phyloP scores from a whole-genome alignment of 768 basidiomycete species.

The Terana coerulea region DNA sequence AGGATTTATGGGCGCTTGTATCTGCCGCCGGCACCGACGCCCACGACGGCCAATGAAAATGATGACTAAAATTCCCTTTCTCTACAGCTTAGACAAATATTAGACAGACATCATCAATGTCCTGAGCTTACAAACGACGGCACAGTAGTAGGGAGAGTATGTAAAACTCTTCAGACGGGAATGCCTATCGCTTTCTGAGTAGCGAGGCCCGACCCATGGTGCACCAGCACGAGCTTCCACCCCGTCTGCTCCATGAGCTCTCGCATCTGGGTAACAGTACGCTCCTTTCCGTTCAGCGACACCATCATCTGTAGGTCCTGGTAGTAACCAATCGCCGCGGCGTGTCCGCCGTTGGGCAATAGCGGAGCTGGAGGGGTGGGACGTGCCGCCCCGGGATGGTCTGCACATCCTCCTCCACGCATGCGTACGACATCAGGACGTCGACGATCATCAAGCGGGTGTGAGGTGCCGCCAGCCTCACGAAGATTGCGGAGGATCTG shows the following conservation, averaged over 20 bases:
- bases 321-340: not conserved
- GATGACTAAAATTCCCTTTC: no score
- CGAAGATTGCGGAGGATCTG: conserved; percentile 24
- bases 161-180: not conserved
- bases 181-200: not conserved
- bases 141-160: no score
- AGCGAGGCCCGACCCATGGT: not conserved
- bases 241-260: not conserved
- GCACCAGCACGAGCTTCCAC: not conserved
- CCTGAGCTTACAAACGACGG: no score
- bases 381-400: conserved; percentile 11
- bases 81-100: no score
- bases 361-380: not conserved
- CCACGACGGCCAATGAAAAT: no score
- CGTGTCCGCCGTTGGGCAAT: conserved; percentile 1
- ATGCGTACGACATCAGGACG: conserved; percentile 23
- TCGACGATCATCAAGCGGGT: conserved; percentile 25
- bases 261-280: not conserved
- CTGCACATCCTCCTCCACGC: conserved; percentile 18
- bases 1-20: no score
- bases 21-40: no score
- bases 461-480: conserved; percentile 15
- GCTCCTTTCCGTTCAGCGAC: not conserved
- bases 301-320: conserved; percentile 3
- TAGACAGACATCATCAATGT: no score